A percentile compares a stretch with the other conserved stretches of the same genome.
Evolutionary conservation across 495 filamentous ascomycete species (phyloP).

Genomic region (Pyronema domesticum): DNA sequence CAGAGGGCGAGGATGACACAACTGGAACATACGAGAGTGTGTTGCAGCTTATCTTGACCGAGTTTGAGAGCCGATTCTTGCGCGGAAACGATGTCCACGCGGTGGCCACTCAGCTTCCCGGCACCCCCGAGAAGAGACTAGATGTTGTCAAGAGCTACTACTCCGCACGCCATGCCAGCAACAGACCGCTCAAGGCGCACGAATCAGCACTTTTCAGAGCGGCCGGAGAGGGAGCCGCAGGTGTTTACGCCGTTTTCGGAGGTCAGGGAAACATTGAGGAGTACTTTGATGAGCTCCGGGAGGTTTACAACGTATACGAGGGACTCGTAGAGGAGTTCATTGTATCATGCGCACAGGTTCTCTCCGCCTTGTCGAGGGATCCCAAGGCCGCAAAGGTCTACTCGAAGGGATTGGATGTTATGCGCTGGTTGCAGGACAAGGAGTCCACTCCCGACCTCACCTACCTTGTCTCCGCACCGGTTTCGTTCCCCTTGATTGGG

Average conservation of each 20-base stretch:
- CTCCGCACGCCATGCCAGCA: slow-evolving; percentile 63
- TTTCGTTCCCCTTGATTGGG: slow-evolving; percentile 92
- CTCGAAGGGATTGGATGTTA: slow-evolving; percentile 81
- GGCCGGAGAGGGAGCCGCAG: slow-evolving; percentile 57
- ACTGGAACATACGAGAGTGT: slow-evolving; percentile 74
- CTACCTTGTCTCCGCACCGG: slow-evolving; percentile 90
- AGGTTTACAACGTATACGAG: slow-evolving; percentile 76
- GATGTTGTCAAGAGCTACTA: slow-evolving; percentile 79
- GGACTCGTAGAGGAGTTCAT: slow-evolving; percentile 78
- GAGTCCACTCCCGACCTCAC: slow-evolving; percentile 84
- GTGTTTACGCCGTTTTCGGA: slow-evolving; percentile 81
- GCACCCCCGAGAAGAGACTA: slow-evolving; percentile 76
- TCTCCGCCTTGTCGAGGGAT: slow-evolving; percentile 69
- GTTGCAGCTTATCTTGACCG: slow-evolving; percentile 70
- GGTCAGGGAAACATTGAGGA: slow-evolving; percentile 99
- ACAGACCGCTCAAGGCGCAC: slow-evolving; percentile 67
- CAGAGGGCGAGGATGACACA: slow-evolving; percentile 75
- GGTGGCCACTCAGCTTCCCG: slow-evolving; percentile 62
- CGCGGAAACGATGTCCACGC: slow-evolving; percentile 93
- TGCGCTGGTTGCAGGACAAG: slow-evolving; percentile 73
- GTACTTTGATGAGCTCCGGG: slow-evolving; percentile 92
- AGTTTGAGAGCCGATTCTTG: slow-evolving; percentile 90
- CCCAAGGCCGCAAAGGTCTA: slow-evolving; percentile 85
- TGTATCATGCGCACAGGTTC: slow-evolving; percentile 54
- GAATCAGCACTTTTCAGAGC: slow-evolving; percentile 85